phyloP scores from a whole-genome alignment of 805 yeast genomes.

The Yarrowia osloensis region DNA sequence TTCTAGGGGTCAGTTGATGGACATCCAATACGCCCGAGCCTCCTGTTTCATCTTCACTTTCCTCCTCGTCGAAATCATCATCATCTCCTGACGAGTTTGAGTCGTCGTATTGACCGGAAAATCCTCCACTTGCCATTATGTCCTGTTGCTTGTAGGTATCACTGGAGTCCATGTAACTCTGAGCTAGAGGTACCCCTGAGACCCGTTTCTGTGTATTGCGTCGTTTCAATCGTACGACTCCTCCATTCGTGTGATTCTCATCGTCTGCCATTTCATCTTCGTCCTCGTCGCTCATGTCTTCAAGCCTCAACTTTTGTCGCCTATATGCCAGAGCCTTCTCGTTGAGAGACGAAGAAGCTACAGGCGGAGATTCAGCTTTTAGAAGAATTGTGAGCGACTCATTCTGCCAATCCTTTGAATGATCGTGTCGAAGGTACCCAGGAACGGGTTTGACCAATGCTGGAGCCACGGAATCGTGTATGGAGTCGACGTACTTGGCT shows the following conservation, averaged over 20 bases:
- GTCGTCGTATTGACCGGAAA: slow-evolving; percentile 24
- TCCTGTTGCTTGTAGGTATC: slow-evolving; percentile 16
- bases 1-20: slow-evolving; percentile 18
- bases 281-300: slow-evolving; percentile 6
- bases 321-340: slow-evolving; percentile 21
- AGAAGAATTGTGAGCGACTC: slow-evolving; percentile 20
- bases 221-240: slow-evolving; percentile 8
- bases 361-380: slow-evolving; percentile 38
- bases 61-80: slow-evolving; percentile 30
- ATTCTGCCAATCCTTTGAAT: slow-evolving; percentile 19
- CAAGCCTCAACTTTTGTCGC: slow-evolving; percentile 11
- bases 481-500: slow-evolving; percentile 38
- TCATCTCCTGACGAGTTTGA: slow-evolving; percentile 28
- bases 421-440: slow-evolving; percentile 25
- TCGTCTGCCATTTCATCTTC: slow-evolving; percentile 26
- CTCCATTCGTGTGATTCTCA: slow-evolving; percentile 23
- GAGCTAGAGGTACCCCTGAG: slow-evolving; percentile 16
- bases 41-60: background rate
- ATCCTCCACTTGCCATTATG: slow-evolving; percentile 5
- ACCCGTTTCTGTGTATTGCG: slow-evolving; percentile 12
- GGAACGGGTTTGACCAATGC: slow-evolving; percentile 37
- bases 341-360: slow-evolving; percentile 34
- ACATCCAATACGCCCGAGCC: background rate
- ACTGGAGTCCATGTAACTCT: slow-evolving; percentile 21
- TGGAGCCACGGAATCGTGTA: slow-evolving; percentile 39